Conservation (phyloP, 2,329 filamentous ascomycete genomes). For the Paecilomyces variotii region DNA sequence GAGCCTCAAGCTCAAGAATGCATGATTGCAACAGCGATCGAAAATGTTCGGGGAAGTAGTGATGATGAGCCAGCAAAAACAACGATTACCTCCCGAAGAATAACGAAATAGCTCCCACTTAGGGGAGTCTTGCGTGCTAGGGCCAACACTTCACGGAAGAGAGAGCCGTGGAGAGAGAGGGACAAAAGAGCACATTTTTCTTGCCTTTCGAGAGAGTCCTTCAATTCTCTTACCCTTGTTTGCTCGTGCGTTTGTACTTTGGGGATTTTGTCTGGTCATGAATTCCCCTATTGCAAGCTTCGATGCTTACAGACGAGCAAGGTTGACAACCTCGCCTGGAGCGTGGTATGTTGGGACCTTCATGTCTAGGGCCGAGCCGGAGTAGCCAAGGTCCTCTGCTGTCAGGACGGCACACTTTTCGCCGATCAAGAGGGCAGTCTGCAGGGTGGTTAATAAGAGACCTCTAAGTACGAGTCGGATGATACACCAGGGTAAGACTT, state of each 20-base stretch:
- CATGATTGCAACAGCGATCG: not conserved
- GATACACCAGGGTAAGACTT: constrained; percentile 7
- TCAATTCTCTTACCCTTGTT: not conserved
- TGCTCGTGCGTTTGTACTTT: constrained; percentile 40
- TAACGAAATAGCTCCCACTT: not conserved
- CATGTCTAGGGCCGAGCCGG: constrained; percentile 66
- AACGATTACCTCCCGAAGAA: not conserved
- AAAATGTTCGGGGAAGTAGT: not conserved
- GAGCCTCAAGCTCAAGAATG: not conserved
- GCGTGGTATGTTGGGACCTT: constrained; percentile 59
- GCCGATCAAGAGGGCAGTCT: constrained; percentile 65
- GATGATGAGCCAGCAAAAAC: not conserved
- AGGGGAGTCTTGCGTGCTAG: not conserved
- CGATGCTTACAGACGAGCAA: constrained; percentile 19
- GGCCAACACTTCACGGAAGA: not conserved
- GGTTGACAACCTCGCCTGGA: constrained; percentile 28
- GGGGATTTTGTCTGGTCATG: constrained; percentile 72
- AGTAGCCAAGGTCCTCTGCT: constrained; percentile 68
- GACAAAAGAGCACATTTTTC: not conserved
- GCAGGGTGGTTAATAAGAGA: constrained; percentile 18
- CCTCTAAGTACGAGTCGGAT: not conserved
- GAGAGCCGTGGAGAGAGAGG: not conserved
- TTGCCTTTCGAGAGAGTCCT: not conserved
- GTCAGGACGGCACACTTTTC: constrained; percentile 65
- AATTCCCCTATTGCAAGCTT: constrained; percentile 14